Percentiles rank a stretch among this genome's conserved stretches.
phyloP scores from a whole-genome alignment of 2,329 filamentous ascomycete genomes.

The Monilinia aucupariae region DNA sequence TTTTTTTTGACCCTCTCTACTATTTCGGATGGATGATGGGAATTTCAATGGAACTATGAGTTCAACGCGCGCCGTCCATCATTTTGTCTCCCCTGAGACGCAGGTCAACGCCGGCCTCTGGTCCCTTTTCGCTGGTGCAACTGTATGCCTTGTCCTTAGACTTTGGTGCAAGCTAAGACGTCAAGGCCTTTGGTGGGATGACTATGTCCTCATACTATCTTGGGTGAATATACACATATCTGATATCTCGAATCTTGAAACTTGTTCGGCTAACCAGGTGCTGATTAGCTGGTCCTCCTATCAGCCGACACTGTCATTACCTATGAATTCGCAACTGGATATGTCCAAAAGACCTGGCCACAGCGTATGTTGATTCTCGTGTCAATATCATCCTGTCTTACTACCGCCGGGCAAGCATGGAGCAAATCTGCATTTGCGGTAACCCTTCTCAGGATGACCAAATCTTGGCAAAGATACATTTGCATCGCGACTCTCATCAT shows the following conservation, averaged over 20 bases:
- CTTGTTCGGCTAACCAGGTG: neutral
- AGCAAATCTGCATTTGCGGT: constrained; percentile 39
- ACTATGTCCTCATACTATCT: constrained; percentile 22
- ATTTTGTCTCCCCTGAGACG: constrained; percentile 22
- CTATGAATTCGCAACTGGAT: constrained; percentile 45
- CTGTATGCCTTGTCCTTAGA: constrained; percentile 22
- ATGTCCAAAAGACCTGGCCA: constrained; percentile 44
- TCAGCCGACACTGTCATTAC: constrained; percentile 44
- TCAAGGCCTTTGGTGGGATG: constrained; percentile 26
- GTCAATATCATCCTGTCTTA: constrained; percentile 34
- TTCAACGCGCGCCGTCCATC: constrained; percentile 16
- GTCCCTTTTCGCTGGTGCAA: constrained; percentile 22
- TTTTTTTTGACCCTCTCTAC: neutral
- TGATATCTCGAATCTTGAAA: neutral
- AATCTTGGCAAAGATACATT: constrained; percentile 40
- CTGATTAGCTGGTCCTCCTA: constrained; percentile 39
- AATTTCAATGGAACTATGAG: constrained; percentile 14
- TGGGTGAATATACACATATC: constrained; percentile 19
- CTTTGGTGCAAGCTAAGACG: constrained; percentile 23
- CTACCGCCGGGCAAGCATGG: constrained; percentile 36
- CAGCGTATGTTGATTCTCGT: constrained; percentile 50
- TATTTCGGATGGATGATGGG: constrained; percentile 1
- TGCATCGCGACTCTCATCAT: constrained; percentile 46
- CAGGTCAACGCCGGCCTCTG: constrained; percentile 24
- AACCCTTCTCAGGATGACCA: constrained; percentile 39